Evolutionary conservation across 371 early-diverging fungal genomes (phyloP), one percentile per base, ranked within the genome.

Genomic region (Rhizopus delemar): DNA sequence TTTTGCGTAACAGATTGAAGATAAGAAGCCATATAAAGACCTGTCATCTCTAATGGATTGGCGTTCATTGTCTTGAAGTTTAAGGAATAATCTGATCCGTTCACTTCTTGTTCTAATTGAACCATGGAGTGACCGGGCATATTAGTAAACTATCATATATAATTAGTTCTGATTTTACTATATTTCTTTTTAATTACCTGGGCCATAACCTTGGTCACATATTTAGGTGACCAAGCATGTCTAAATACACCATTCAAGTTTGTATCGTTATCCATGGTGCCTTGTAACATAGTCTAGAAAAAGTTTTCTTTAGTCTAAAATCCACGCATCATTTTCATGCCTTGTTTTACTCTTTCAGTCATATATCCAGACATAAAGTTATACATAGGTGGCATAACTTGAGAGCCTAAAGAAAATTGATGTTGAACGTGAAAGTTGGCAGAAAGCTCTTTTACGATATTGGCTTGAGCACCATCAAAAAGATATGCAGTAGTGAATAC

Each of bases 31-130:
- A 91, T 80, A 69, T 84, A 94, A 56, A 96, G 88, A 59, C 98
- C 98, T 13, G 96, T 97, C 58, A 77, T 77, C 62, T 95, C 96
- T 50, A 92, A 75, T 13, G 90, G 90, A 62, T 93, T 93, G 39
- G 97, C 94, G 84, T 98, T 97, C 80, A 96, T 86, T 51, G 92
- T 92, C 85, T 96, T 97, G 69, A 92, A 59, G 77, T 91, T 95
- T 59, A 90, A 53, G 31, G 91, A 80, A 71, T 82, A 96, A 74
- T 96, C 96, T 16, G 83, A 67, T 54, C 97, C 98, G 57, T 85
- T 82, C 75, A 92, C 88, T 69, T 98, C 98, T 70, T 89, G 87
- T 71, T 98, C 99, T 39, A 92, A 60, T 74, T 93, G 91, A 58
- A 95, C 60, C 94, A 94, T 93, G 55, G 92, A 92, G 62, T 95